phyloP scores from a whole-genome alignment of 1,284 basidiomycete genomes.

The Tremellales sp. region DNA sequence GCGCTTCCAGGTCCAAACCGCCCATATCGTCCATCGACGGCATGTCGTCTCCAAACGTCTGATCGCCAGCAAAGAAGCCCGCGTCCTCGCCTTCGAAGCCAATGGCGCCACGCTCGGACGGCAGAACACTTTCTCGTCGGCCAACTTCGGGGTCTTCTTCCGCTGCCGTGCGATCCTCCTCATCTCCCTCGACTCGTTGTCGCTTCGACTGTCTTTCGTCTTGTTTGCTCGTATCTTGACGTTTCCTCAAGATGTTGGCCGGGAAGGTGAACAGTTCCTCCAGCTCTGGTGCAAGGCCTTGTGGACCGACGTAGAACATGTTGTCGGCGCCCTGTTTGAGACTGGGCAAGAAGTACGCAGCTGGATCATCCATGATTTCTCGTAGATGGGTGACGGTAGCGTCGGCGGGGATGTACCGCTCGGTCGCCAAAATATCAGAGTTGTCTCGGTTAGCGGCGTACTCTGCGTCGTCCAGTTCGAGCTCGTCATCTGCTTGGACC shows the following conservation, averaged over 20 bases:
- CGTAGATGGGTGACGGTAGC: conserved; percentile 73
- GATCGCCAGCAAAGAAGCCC: conserved; percentile 10
- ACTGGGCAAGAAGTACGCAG: conserved; percentile 77
- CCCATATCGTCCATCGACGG: conserved; percentile 1
- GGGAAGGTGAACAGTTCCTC: conserved; percentile 78
- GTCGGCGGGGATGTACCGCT: conserved; percentile 77
- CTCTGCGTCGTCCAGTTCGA: conserved; percentile 67
- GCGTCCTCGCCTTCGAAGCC: conserved; percentile 9
- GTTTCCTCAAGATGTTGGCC: conserved; percentile 51
- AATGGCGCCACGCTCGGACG: conserved; percentile 9
- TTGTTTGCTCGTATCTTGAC: conserved; percentile 51
- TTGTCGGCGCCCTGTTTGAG: conserved; percentile 61
- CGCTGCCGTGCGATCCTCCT: conserved; percentile 4
- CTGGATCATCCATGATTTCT: conserved; percentile 78
- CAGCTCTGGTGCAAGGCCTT: conserved; percentile 66
- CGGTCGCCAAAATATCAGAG: conserved; percentile 67
- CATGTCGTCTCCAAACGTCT: conserved; percentile 25
- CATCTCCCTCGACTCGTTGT: conserved; percentile 19
- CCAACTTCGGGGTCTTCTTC: conserved; percentile 54
- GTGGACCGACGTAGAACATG: conserved; percentile 73
- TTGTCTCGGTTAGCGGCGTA: conserved; percentile 58
- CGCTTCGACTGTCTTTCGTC: conserved; percentile 36
- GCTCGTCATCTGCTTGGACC: conserved; percentile 61
- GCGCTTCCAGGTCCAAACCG: conserved; percentile 1
- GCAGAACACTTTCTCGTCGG: conserved; percentile 45